These are phyloP conservation scores for Chalaropsis thielavioides DNA, from an alignment of 2,329 filamentous ascomycete genomes.

Conservation along the genomic window DNA sequence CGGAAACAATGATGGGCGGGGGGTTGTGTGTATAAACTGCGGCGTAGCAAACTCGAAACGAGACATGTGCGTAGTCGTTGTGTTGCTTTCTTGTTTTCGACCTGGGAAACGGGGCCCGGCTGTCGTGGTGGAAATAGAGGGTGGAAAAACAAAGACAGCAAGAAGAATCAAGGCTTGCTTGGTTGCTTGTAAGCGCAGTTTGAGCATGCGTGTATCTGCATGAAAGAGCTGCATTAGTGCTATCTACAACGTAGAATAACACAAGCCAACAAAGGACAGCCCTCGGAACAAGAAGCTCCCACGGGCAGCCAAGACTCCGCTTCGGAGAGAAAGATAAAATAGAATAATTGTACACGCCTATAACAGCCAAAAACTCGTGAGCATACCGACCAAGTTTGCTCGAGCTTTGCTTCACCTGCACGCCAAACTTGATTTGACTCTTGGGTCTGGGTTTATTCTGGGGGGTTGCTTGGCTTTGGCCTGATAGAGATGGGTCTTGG, in stretches of 20 bases:
- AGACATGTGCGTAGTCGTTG: background rate
- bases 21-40: background rate
- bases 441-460: background rate
- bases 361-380: background rate
- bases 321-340: background rate
- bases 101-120: background rate
- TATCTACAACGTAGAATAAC: too few relatives aligned
- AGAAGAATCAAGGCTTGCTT: too few relatives aligned
- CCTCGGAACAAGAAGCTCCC: background rate
- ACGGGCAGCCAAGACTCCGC: background rate
- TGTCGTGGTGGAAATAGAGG: background rate
- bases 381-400: background rate
- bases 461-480: background rate
- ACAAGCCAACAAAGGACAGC: too few relatives aligned
- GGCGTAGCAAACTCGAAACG: background rate
- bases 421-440: conserved; percentile 4
- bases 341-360: background rate
- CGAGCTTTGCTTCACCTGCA: conserved; percentile 3
- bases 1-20: background rate
- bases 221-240: too few relatives aligned
- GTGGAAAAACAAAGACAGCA: background rate
- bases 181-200: too few relatives aligned
- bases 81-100: background rate
- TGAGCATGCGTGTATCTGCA: too few relatives aligned
- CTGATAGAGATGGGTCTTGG: background rate